Conservation (phyloP, 202 grass and related monocot species). For the Carex arenaria region DNA sequence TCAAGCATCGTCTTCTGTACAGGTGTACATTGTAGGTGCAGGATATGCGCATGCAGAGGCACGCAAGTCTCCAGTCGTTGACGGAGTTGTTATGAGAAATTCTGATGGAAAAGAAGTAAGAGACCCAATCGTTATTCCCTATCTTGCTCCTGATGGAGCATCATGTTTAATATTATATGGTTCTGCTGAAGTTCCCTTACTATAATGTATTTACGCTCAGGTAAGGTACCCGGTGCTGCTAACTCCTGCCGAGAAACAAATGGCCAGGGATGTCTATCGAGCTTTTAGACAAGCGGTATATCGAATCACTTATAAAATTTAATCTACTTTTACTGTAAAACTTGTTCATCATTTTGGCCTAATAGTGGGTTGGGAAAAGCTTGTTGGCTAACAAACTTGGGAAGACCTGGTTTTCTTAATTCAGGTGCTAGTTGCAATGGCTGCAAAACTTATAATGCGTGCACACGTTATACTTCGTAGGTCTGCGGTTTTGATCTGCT, state of each 20-base stretch:
- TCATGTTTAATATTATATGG: slow-evolving; percentile 15
- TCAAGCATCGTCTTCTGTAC: slow-evolving; percentile 27
- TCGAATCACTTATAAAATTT: slow-evolving; percentile 11
- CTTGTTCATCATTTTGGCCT: slow-evolving; percentile 15
- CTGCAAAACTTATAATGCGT: background rate
- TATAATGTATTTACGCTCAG: slow-evolving; percentile 49
- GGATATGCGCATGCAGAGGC: slow-evolving; percentile 98
- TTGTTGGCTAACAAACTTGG: slow-evolving; percentile 8
- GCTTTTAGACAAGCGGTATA: slow-evolving; percentile 90
- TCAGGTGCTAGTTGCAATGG: background rate
- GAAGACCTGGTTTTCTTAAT: slow-evolving; percentile 2
- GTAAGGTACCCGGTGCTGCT: slow-evolving; percentile 96
- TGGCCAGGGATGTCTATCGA: slow-evolving; percentile 79
- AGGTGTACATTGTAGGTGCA: slow-evolving; percentile 92
- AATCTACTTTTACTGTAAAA: slow-evolving; percentile 16
- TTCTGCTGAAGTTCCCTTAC: slow-evolving; percentile 6
- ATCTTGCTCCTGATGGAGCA: slow-evolving; percentile 5
- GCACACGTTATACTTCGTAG: slow-evolving; percentile 30
- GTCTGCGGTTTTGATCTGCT: slow-evolving; percentile 97
- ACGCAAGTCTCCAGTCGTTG: slow-evolving; percentile 92
- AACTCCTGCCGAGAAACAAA: slow-evolving; percentile 90
- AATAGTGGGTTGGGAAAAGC: background rate
- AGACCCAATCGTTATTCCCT: slow-evolving; percentile 9
- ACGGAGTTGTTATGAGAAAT: slow-evolving; percentile 98
- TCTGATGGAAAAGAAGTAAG: slow-evolving; percentile 93